These are phyloP conservation scores for Scolecobasidium constrictum DNA, from an alignment of 2,329 filamentous ascomycete genomes.

Conservation along the genomic window DNA sequence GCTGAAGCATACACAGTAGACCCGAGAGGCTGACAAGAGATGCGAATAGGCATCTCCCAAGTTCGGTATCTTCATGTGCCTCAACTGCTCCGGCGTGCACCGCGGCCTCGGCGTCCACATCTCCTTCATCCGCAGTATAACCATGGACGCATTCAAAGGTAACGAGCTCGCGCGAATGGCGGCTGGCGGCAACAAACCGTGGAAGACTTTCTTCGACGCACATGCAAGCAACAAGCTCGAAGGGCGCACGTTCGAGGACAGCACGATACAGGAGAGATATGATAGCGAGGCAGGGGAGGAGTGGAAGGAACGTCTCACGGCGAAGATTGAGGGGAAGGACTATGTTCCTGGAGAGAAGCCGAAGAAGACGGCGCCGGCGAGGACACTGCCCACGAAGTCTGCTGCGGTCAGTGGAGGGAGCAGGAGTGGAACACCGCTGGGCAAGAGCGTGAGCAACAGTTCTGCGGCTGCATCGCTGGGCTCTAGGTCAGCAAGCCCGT, in stretches of 20 bases:
- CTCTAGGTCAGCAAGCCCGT: constrained; percentile 19
- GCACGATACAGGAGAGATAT: constrained; percentile 83
- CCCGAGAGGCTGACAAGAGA: neutral
- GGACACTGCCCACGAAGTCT: constrained; percentile 17
- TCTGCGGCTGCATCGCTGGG: constrained; percentile 16
- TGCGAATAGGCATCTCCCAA: constrained; percentile 62
- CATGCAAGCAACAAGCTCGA: constrained; percentile 35
- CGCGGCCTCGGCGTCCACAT: constrained; percentile 94
- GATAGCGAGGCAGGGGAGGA: constrained; percentile 85
- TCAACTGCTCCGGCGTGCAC: constrained; percentile 90
- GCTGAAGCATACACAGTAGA: constrained; percentile 6
- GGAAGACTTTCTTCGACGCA: constrained; percentile 73
- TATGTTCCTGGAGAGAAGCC: constrained; percentile 56
- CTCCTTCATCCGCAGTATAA: constrained; percentile 93
- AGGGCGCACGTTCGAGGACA: constrained; percentile 61
- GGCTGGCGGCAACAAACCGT: constrained; percentile 77
- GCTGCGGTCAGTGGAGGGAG: constrained; percentile 21
- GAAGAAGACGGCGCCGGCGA: constrained; percentile 30
- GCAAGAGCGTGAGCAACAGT: constrained; percentile 13
- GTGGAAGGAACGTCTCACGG: constrained; percentile 81
- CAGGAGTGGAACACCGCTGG: constrained; percentile 27
- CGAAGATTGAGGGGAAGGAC: constrained; percentile 78
- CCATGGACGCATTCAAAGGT: constrained; percentile 97
- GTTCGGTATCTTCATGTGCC: constrained; percentile 97
- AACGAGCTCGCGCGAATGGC: constrained; percentile 91